Conservation (phyloP, 768 basidiomycete species). For the Crassisporium funariophilum region DNA sequence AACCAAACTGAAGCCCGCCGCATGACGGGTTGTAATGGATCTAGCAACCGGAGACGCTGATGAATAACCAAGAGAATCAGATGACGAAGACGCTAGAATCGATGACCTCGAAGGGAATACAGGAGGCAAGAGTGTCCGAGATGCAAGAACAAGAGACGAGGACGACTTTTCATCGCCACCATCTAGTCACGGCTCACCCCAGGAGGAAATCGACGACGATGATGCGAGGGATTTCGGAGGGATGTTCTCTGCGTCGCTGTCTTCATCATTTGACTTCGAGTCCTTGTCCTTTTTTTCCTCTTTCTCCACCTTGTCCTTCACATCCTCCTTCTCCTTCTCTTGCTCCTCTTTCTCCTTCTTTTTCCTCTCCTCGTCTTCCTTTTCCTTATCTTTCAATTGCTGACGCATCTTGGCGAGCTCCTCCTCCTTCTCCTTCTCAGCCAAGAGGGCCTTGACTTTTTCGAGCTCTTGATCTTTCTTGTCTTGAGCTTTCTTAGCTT, state of each 20-base stretch:
- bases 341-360: slow-evolving; percentile 33
- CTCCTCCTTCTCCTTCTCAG: slow-evolving; percentile 55
- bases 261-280: slow-evolving; percentile 35
- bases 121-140: too few species aligned
- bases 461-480: slow-evolving; percentile 63
- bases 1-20: slow-evolving; percentile 10
- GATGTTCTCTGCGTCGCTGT: slow-evolving; percentile 46
- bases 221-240: too few species aligned
- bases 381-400: slow-evolving; percentile 47
- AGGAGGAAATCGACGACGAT: too few species aligned
- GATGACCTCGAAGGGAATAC: not conserved
- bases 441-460: slow-evolving; percentile 50
- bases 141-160: too few species aligned
- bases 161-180: too few species aligned
- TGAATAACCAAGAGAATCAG: not conserved
- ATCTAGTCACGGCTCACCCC: not conserved
- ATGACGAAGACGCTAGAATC: not conserved
- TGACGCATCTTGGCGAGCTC: slow-evolving; percentile 43
- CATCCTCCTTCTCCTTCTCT: slow-evolving; percentile 31
- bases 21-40: not conserved
- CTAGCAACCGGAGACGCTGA: too few species aligned
- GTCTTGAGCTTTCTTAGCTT: slow-evolving; percentile 63
- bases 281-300: slow-evolving; percentile 27
- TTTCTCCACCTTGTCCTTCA: slow-evolving; percentile 25
- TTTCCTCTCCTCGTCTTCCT: slow-evolving; percentile 33